A percentile compares a stretch with the other conserved stretches of the same genome.
Conservation (phyloP, 257 asterid genomes). For the Pogostemon cablin region DNA sequence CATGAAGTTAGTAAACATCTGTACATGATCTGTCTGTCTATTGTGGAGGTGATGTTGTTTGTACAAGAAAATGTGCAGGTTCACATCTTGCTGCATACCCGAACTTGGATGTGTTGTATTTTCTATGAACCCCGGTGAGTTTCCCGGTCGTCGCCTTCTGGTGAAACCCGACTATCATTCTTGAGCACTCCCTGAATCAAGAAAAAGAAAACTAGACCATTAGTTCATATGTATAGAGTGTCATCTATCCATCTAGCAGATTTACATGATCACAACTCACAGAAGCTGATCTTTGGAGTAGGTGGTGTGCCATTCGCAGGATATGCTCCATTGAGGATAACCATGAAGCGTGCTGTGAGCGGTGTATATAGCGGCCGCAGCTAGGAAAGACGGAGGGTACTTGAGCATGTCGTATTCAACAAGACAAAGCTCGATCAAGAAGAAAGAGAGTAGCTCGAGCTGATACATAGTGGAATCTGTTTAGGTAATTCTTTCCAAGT, state of each 20-base stretch:
- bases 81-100: slow-evolving; percentile 68
- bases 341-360: slow-evolving; percentile 70
- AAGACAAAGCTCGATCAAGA: slow-evolving; percentile 70
- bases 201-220: neutral
- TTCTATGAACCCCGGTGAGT: slow-evolving; percentile 70
- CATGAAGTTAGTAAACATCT: slow-evolving; percentile 41
- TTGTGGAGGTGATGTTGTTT: slow-evolving; percentile 35
- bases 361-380: slow-evolving; percentile 85
- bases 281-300: slow-evolving; percentile 58
- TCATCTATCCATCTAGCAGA: neutral
- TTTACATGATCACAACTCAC: slow-evolving; percentile 42
- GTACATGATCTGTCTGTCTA: slow-evolving; percentile 49
- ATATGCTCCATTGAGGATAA: slow-evolving; percentile 63
- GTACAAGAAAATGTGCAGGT: slow-evolving; percentile 62
- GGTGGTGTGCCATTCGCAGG: slow-evolving; percentile 54
- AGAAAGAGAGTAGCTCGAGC: slow-evolving; percentile 75
- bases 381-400: slow-evolving; percentile 76
- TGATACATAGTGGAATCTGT: slow-evolving; percentile 14
- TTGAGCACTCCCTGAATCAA: slow-evolving; percentile 59
- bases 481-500: neutral
- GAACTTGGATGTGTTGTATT: slow-evolving; percentile 63
- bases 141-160: slow-evolving; percentile 62
- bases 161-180: slow-evolving; percentile 54
- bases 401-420: slow-evolving; percentile 78
- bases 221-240: neutral